Conservation (phyloP, 2,329 filamentous ascomycete genomes). For the Trichophyton rubrum region DNA sequence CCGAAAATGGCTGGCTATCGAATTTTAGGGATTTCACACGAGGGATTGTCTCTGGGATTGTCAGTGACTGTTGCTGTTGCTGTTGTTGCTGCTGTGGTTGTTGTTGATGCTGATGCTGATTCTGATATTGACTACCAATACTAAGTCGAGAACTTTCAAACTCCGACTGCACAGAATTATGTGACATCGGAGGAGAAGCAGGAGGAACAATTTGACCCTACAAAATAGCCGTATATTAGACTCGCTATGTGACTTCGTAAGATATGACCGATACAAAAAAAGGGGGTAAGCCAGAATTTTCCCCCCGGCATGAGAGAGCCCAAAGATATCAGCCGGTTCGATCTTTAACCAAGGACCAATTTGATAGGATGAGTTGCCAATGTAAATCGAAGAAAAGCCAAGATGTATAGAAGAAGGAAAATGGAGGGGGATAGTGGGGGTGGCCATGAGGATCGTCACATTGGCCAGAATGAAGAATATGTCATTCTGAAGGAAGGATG, state of each 20-base stretch:
- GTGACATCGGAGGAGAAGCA: background rate
- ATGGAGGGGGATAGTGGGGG: background rate
- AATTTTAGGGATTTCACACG: background rate
- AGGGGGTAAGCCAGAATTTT: background rate
- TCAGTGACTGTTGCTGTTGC: background rate
- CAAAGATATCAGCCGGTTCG: background rate
- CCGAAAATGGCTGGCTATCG: slow-evolving; percentile 1
- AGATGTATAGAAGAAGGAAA: background rate
- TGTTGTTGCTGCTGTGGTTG: background rate
- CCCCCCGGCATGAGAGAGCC: background rate
- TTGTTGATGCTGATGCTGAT: background rate
- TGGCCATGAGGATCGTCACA: background rate
- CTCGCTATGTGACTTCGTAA: slow-evolving; percentile 4
- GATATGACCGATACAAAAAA: background rate
- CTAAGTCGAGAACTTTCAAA: background rate
- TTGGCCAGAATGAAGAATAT: background rate
- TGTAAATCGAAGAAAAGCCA: background rate
- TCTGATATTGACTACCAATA: background rate
- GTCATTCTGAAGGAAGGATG: background rate
- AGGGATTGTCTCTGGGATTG: background rate
- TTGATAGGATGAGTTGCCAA: background rate
- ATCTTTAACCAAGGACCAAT: background rate
- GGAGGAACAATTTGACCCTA: slow-evolving; percentile 5
- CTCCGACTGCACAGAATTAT: background rate
- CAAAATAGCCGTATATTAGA: slow-evolving; percentile 7